phyloP scores from a whole-genome alignment of 1,139 yeast genomes.

The Yamadazyma jaroonii region DNA sequence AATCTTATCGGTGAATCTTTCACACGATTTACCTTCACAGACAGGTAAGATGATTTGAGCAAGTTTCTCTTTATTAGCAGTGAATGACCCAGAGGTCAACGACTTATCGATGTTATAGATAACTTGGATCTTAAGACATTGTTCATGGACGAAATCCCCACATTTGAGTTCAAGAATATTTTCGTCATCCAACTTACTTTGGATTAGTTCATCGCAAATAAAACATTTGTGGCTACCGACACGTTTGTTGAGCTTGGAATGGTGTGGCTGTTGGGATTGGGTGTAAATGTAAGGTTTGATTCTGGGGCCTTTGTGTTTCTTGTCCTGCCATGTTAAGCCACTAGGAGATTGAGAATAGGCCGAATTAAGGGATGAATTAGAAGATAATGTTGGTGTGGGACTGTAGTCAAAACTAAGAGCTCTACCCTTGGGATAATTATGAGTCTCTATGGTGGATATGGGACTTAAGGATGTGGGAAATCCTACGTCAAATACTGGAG shows the following conservation, averaged over 20 bases:
- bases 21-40: conserved; percentile 11
- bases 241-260: conserved; percentile 4
- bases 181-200: conserved; percentile 33
- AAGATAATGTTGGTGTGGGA: conserved; percentile 5
- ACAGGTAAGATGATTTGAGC: conserved; percentile 10
- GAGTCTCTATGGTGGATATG: conserved; percentile 7
- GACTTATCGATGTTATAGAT: conserved; percentile 10
- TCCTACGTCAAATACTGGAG: conserved; percentile 1
- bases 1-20: not conserved
- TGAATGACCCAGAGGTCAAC: conserved; percentile 8
- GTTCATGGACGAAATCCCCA: conserved; percentile 39
- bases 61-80: conserved; percentile 8
- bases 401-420: conserved; percentile 1
- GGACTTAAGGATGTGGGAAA: conserved; percentile 16
- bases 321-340: too few species aligned
- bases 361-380: conserved; percentile 7
- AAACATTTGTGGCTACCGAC: conserved; percentile 22
- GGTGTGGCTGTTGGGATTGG: conserved; percentile 11
- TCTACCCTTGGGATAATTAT: not conserved
- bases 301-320: conserved; percentile 29
- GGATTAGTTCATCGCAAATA: conserved; percentile 35
- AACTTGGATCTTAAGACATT: conserved; percentile 28
- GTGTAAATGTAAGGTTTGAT: conserved; percentile 24
- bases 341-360: conserved; percentile 3
- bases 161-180: conserved; percentile 31